Conservation (phyloP, 1,139 yeast genomes). For the Geotrichum klebahnii region DNA sequence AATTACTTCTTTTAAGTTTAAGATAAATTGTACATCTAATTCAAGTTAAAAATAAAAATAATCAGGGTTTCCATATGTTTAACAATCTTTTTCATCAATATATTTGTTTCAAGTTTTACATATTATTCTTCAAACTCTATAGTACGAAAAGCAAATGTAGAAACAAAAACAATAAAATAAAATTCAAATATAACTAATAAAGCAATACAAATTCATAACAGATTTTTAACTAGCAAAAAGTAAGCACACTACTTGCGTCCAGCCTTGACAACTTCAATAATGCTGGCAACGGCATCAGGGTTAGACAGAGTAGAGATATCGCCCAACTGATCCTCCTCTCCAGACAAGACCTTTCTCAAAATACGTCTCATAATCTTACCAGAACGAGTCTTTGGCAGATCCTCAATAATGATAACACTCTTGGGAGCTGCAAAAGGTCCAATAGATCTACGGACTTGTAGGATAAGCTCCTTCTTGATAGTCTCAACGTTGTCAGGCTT, state of each 20-base stretch:
- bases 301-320: slow-evolving; percentile 81
- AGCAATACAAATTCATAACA: neutral
- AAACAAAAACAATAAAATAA: neutral
- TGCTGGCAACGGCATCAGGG: slow-evolving; percentile 70
- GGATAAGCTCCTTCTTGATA: slow-evolving; percentile 66
- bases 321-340: slow-evolving; percentile 84
- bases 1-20: slow-evolving; percentile 2
- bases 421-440: slow-evolving; percentile 96
- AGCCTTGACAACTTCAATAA: slow-evolving; percentile 41
- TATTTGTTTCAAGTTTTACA: too few relatives aligned
- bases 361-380: slow-evolving; percentile 96
- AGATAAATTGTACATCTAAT: neutral
- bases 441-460: slow-evolving; percentile 78
- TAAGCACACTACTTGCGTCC: slow-evolving; percentile 15
- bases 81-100: too few relatives aligned
- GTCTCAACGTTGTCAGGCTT: slow-evolving; percentile 47
- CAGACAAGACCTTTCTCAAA: slow-evolving; percentile 74
- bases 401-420: slow-evolving; percentile 70
- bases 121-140: too few relatives aligned
- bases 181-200: neutral
- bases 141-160: neutral
- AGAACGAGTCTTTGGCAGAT: slow-evolving; percentile 89
- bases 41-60: neutral
- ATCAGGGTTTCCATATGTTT: too few relatives aligned
- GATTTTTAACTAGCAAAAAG: neutral